Conservation (phyloP, 2,329 filamentous ascomycete species). For the Cladophialophora psammophila region DNA sequence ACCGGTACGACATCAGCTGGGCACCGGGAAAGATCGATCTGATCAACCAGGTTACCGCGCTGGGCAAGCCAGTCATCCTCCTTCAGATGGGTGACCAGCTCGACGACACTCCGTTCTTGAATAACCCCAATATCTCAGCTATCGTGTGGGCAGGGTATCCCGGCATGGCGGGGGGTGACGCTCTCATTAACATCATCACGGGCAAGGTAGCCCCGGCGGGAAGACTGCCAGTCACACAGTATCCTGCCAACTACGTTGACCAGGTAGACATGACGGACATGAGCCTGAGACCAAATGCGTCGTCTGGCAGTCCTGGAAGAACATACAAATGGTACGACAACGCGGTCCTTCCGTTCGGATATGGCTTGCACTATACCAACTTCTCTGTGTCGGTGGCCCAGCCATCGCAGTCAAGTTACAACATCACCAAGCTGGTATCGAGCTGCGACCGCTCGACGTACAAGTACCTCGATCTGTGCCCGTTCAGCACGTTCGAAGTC, state of each 20-base stretch:
- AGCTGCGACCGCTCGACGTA: conserved; percentile 40
- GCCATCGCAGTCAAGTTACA: conserved; percentile 38
- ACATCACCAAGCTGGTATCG: conserved; percentile 48
- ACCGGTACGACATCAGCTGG: conserved; percentile 53
- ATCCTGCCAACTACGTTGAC: conserved; percentile 52
- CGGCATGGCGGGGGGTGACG: conserved; percentile 53
- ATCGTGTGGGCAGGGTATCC: conserved; percentile 56
- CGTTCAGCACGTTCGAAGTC: conserved; percentile 50
- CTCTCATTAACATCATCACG: conserved; percentile 52
- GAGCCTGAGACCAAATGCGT: conserved; percentile 49
- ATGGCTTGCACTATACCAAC: conserved; percentile 54
- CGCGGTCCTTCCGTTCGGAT: conserved; percentile 53
- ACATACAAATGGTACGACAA: conserved; percentile 56
- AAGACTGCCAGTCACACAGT: conserved; percentile 51
- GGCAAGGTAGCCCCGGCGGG: conserved; percentile 53
- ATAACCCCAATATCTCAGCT: conserved; percentile 50
- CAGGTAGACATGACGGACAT: conserved; percentile 52
- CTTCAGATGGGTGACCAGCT: conserved; percentile 56
- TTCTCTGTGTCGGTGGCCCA: conserved; percentile 43
- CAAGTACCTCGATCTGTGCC: conserved; percentile 45
- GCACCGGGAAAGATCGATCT: conserved; percentile 52
- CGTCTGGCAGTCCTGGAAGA: conserved; percentile 49
- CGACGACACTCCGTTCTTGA: conserved; percentile 50
- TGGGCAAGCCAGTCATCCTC: conserved; percentile 52
- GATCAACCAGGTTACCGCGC: conserved; percentile 47